Percentiles rank a stretch among this genome's conserved stretches.
Conservation (phyloP, 2,329 filamentous ascomycete genomes). For the Aspergillus unguis region DNA sequence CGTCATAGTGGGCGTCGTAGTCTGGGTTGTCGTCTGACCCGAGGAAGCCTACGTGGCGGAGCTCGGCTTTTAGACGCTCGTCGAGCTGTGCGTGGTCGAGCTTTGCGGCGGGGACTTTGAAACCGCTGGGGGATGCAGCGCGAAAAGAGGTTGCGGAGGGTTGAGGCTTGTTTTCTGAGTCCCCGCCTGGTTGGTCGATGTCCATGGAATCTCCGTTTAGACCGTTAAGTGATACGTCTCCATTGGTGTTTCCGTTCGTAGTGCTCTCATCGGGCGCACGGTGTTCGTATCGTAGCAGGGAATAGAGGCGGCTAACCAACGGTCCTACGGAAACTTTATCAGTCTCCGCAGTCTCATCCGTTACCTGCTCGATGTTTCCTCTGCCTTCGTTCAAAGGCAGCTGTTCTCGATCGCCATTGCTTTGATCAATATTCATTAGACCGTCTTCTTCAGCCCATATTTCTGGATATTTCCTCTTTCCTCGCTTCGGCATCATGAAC, state of each 20-base stretch:
- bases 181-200: constrained; percentile 45
- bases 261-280: constrained; percentile 53
- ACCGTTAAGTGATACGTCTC: constrained; percentile 45
- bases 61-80: constrained; percentile 84
- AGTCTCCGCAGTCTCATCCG: constrained; percentile 80
- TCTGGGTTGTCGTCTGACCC: constrained; percentile 67
- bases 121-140: constrained; percentile 70
- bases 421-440: constrained; percentile 67
- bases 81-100: constrained; percentile 85
- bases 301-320: constrained; percentile 74
- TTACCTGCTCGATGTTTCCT: constrained; percentile 80
- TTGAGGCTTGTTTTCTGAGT: constrained; percentile 39
- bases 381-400: constrained; percentile 76
- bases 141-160: constrained; percentile 76
- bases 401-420: constrained; percentile 60
- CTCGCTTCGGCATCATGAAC: constrained; percentile 81
- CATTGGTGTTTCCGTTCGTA: constrained; percentile 55
- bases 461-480: constrained; percentile 81
- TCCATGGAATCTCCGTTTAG: constrained; percentile 50
- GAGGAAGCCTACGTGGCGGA: constrained; percentile 85
- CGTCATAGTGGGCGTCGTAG: constrained; percentile 86
- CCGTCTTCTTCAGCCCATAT: constrained; percentile 95
- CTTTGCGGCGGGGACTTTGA: constrained; percentile 75
- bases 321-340: constrained; percentile 88
- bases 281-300: constrained; percentile 73